phyloP scores from a whole-genome alignment of 2,329 filamentous ascomycete species.

The Xylogone sp. region DNA sequence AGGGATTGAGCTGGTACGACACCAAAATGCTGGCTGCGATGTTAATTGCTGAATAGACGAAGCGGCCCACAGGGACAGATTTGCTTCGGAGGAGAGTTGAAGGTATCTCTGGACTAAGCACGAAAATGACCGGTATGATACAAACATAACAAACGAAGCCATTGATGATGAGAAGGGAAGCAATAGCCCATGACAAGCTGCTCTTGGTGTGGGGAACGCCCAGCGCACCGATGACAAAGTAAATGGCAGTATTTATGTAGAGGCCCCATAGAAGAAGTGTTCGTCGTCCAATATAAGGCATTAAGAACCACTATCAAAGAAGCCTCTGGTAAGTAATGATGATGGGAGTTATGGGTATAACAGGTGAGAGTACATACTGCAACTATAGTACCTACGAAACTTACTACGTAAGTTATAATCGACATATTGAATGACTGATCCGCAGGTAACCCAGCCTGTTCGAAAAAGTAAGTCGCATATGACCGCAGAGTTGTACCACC shows the following conservation, averaged over 20 bases:
- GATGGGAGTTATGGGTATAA: background rate
- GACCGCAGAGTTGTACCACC: constrained; percentile 57
- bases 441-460: constrained; percentile 46
- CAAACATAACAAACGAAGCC: constrained; percentile 78
- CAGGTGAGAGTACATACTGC: constrained; percentile 40
- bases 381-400: constrained; percentile 43
- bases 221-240: constrained; percentile 65
- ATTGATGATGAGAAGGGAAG: constrained; percentile 71
- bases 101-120: constrained; percentile 75
- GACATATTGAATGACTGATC: constrained; percentile 48
- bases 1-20: constrained; percentile 85
- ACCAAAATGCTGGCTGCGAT: constrained; percentile 77
- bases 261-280: constrained; percentile 52
- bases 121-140: constrained; percentile 83
- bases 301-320: constrained; percentile 39
- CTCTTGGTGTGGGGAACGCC: constrained; percentile 36
- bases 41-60: constrained; percentile 64
- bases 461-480: constrained; percentile 57
- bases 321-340: background rate
- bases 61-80: constrained; percentile 77
- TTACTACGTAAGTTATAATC: constrained; percentile 40
- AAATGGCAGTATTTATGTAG: constrained; percentile 67
- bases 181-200: constrained; percentile 49
- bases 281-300: constrained; percentile 42
- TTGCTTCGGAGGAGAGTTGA: constrained; percentile 81